Evolutionary conservation across 2,329 filamentous ascomycete genomes (phyloP), one percentile per base, ranked within the genome.

Genomic region (Xylariaceae sp.): DNA sequence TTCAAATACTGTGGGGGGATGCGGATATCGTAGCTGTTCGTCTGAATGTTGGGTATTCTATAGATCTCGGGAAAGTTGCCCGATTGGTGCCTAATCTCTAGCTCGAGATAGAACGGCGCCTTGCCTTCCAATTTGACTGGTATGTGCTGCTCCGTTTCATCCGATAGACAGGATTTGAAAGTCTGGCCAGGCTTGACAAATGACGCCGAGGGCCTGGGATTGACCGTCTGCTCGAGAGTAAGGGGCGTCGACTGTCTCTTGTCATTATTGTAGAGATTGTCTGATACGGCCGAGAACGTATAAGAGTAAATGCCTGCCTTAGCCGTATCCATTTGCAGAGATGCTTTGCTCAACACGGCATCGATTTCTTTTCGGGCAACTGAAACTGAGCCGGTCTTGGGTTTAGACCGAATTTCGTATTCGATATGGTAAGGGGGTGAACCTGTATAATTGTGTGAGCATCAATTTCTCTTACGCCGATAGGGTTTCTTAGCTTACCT

Each of bases 121-220:
- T 86, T 77, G 40, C 94, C 94, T 56, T 87, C 87, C 19, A 99
- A 79, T 2, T 82, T 85, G 56, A 99, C 87, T 0, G 92, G 91
- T 52, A 99, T 96, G 41, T 83, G 84, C 66, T 99, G 91, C 65
- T 95, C 89, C 34, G 84, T 83, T 49, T 87, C 81, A 64, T 96
- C 89, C 47, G 91, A 85, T 69, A 91, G 87, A 73, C 94, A 99
- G 72, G 92, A 96, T 69, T 94, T 95, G 77, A 96, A 96, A 0
- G 89, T 91, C 70, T 94, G 94, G 12, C 91, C 91, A 2, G 91
- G 89, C 62, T 89, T 89, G 55, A 81, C 79, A 67, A 99, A 99
- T 4, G 80, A 78, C 3, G 91, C 94, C 2, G 85, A 83, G 1
- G 94, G 94, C 55, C 87, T 88, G 11, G 89, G 80, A 65, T 96